A percentile compares a stretch with the other conserved stretches of the same genome.
These are phyloP conservation scores for Pythium aristosporum DNA, from an alignment of 352 stramenopile genomes.

Conservation along the genomic window DNA sequence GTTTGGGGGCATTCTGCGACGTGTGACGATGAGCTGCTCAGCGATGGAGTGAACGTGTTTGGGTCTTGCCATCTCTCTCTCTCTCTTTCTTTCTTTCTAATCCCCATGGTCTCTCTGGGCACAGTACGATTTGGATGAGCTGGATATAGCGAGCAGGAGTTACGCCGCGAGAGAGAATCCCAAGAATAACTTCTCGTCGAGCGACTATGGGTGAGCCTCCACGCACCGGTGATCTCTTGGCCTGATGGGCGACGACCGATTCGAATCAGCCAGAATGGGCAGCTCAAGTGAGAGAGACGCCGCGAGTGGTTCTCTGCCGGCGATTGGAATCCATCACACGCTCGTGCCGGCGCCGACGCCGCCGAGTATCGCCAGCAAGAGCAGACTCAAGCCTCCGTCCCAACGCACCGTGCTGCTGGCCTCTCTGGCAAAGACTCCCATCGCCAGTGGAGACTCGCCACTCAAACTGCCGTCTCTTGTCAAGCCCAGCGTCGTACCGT, in stretches of 20 bases:
- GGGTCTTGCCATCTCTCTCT: no score
- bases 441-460: background rate
- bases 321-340: background rate
- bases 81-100: no score
- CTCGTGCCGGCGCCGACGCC: slow-evolving; percentile 10
- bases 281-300: background rate
- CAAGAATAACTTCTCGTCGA: background rate
- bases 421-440: background rate
- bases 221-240: background rate
- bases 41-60: no score
- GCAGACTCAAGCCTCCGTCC: slow-evolving; percentile 27
- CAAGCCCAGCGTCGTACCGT: slow-evolving; percentile 8
- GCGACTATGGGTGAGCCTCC: background rate
- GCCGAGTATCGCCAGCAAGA: slow-evolving; percentile 2
- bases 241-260: background rate
- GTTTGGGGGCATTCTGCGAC: no score
- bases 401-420: slow-evolving; percentile 14
- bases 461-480: slow-evolving; percentile 25
- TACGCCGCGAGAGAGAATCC: background rate
- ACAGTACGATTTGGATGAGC: no score
- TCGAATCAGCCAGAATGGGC: background rate
- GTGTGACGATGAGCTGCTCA: background rate
- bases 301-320: background rate
- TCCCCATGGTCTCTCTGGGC: no score
- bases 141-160: background rate